phyloP scores from a whole-genome alignment of 202 grass and related monocot species.

The Sporobolus alterniflorus region DNA sequence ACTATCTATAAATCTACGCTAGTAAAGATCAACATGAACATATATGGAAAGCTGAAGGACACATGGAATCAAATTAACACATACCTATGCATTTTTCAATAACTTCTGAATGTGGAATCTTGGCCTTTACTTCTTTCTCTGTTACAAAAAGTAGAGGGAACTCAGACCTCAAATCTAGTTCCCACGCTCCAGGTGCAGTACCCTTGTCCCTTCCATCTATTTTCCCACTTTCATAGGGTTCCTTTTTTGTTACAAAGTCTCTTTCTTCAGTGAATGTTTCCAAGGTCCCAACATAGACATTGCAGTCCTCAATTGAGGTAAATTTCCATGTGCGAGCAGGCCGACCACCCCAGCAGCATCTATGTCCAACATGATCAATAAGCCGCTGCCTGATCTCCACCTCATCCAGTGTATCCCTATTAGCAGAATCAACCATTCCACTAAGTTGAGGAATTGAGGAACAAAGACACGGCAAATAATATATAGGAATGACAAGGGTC shows the following conservation, averaged over 20 bases:
- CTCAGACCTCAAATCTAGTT: constrained; percentile 85
- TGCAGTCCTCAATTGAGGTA: constrained; percentile 72
- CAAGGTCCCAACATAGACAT: constrained; percentile 87
- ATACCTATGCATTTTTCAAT: constrained; percentile 89
- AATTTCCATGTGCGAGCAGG: constrained; percentile 91
- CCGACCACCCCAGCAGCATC: constrained; percentile 86
- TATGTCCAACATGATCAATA: constrained; percentile 86
- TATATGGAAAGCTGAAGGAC: background rate
- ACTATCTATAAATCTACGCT: background rate
- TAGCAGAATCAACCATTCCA: constrained; percentile 38
- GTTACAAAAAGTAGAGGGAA: constrained; percentile 88
- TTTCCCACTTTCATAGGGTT: constrained; percentile 62
- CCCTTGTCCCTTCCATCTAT: constrained; percentile 73
- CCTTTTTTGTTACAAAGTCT: constrained; percentile 51
- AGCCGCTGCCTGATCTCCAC: constrained; percentile 90
- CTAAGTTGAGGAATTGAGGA: constrained; percentile 13
- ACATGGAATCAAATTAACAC: background rate
- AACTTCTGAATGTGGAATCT: constrained; percentile 88
- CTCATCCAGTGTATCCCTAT: constrained; percentile 81
- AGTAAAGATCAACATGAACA: background rate
- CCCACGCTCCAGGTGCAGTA: constrained; percentile 67
- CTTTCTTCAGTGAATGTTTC: constrained; percentile 97
- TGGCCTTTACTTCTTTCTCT: constrained; percentile 79
- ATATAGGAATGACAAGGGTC: constrained; percentile 3
- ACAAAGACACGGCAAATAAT: constrained; percentile 12